Base-by-base conservation (phyloP, 345 rosid genomes). In the Lepidium didymum region DNA sequence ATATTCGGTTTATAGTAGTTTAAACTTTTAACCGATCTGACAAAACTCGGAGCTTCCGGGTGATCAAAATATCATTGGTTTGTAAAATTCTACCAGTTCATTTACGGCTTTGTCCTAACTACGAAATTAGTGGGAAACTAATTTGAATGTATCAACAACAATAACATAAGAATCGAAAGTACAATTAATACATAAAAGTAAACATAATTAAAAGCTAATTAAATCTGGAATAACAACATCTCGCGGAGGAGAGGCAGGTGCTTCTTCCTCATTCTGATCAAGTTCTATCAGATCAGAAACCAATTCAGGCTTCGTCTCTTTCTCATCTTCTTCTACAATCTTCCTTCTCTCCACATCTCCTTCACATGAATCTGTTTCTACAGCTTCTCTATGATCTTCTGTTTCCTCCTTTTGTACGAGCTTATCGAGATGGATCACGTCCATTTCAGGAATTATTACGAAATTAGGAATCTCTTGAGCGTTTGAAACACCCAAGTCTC, bases 391-490 rank as follows among this genome's bases (percentile, higher is more conserved):
- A 36, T 10, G 46, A 7, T 38, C 13, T 5, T 43, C 21, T 0
- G 50, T 49, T 4, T 13, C 37, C 47, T 69, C 65, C 10, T 85
- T 82, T 10, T 49, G 38, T 51, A 88, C 73, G 5, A 86, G 69
- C 12, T 78, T 69, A 64, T 82, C 79, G 8, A 88, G 86, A 38
- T 80, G 81, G 18, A 52, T 23, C 9, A 87, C 79, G 9, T 82
- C 92, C 14, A 71, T 69, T 21, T 79, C 83, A 0, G 87, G 84
- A 34, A 92, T 76, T 12, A 75, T 50, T 1, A 73, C 69, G 10
- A 86, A 70, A 14, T 67, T 40, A 0, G 88, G 87, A 36, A 83
- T 68, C 56, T 82, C 88, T 27, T 80, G 67, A 8, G 82, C 85
- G n/a, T 83, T 90, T 1, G 79, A 52, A 16, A 84, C 81, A 0